Base-by-base conservation (phyloP, 805 yeast genomes). In the Candida jianshihensis region DNA sequence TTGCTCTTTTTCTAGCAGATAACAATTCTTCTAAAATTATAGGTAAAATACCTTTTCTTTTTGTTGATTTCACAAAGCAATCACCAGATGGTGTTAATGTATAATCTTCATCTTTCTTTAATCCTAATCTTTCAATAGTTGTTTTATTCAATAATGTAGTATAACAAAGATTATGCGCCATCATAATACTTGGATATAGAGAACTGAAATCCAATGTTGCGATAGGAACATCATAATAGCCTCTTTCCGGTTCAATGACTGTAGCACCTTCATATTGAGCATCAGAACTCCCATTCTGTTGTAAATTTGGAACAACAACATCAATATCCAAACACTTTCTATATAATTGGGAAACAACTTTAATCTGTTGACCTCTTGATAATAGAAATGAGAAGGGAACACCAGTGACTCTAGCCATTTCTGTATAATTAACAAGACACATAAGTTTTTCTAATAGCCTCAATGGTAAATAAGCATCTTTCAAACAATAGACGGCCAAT, bases 341-440 rank as follows among this genome's bases (percentile, higher is more conserved):
- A 63, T 86, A 92, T 33, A 92, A 67, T 63, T 92, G 99, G 0
- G 97, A 89, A 34, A 92, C 78, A 53, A 92, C 99, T 59, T 92
- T 92, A 59, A 92, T 90, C 61, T 94, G 98, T 64, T 92, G 99
- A 27, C 99, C 99, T 55, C 99, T 74, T 13, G 94, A 59, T 30
- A 92, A 64, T 42, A 92, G 69, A 54, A 78, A 90, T 1, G 96
- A 82, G 52, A 92, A 87, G 0, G 99, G 98, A 10, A 92, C 97
- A 46, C 99, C 99, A 0, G 98, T 92, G 19, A 92, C 99, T 66
- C 99, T 81, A 2, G 98, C 97, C 99, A 92, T 92, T 62, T 92
- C 99, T 1, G 97, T 90, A 61, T 92, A 92, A 54, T 92, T 92
- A 42, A 94, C 95, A 42, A 92, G 67, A 50, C 97, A 88, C 98